phyloP scores from a whole-genome alignment of 148 eudicot genomes.

The Rhododendron kiyosumense region DNA sequence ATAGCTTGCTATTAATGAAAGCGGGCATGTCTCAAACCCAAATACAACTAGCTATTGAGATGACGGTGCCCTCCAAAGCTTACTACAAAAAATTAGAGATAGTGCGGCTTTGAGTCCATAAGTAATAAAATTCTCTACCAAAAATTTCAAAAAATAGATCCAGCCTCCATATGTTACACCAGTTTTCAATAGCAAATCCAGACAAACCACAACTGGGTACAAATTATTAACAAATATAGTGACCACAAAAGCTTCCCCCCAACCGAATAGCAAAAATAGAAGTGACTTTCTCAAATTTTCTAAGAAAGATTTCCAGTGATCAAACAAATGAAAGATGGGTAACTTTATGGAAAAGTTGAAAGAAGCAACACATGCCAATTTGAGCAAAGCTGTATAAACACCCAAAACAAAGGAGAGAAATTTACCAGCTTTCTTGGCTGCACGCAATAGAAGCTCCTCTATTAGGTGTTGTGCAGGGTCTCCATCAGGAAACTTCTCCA shows the following conservation, averaged over 20 bases:
- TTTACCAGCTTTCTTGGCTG: constrained; percentile 98
- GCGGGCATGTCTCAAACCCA: not conserved
- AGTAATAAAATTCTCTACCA: not conserved
- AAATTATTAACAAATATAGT: not conserved
- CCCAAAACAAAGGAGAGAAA: not conserved
- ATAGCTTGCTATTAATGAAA: not conserved
- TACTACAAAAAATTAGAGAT: not conserved
- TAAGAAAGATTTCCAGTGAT: not conserved
- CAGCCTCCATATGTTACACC: not conserved
- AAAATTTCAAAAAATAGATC: not conserved
- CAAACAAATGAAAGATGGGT: not conserved
- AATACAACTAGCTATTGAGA: not conserved
- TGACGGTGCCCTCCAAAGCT: not conserved
- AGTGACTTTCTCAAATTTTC: not conserved
- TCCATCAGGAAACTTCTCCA: constrained; percentile 95
- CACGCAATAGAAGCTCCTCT: constrained; percentile 93
- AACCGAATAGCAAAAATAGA: not conserved
- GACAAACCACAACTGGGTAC: not conserved
- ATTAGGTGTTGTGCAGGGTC: constrained; percentile 99
- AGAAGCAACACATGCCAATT: not conserved
- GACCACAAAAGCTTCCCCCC: not conserved
- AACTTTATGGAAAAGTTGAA: not conserved
- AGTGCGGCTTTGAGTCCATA: not conserved
- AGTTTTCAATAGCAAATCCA: not conserved
- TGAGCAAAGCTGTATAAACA: not conserved